Evolutionary conservation across 768 basidiomycete genomes (phyloP), one percentile per base, ranked within the genome.

Genomic region (Podaxis pistillaris): DNA sequence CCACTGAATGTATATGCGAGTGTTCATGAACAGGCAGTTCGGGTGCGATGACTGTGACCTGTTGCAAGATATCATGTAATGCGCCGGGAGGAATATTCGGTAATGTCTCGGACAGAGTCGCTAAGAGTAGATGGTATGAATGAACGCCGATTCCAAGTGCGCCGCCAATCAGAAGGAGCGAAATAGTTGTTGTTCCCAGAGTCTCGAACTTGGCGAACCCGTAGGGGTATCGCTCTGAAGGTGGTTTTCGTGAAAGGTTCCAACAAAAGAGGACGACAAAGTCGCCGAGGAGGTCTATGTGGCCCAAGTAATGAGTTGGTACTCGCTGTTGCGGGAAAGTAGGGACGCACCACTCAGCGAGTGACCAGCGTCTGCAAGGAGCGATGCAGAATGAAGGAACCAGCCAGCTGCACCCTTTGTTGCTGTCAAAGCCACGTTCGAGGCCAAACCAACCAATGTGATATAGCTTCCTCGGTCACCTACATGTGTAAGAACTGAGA

Each of bases 161-260:
- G 60, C 92, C 93, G 4, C 88, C 88, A 60, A 94, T 86, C 63
- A 99, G 84, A 36, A 98, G 83, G 54, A 97, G 76, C 1, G 94
- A 92, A 52, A 97, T 89, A 40, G 90, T 86, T 2, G 92, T 86
- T n/a, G 96, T 96, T 52, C 96, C 96, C 24, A 98, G 79, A 4
- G 94, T 95, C 75, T 99, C 96, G 67, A 94, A 96, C 75, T 98
- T 98, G 66, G 90, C 90, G 68, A 93, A 91, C 15, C 94, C 93
- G 65, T 89, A 95, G 1, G 94, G 94, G 72, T 94, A 98, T 66
- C 75, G 78, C 65, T 78, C 82, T 8, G 91, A 89, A 9, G 95
- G 91, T n/a, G 90, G 85, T 70, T 84, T 85, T 56, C 94, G 83
- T 1, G 93, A 94, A 38, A 94, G 79, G 56, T 86, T 86, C 91